These are phyloP conservation scores for Hymenoscyphus infarciens DNA, from an alignment of 2,329 filamentous ascomycete genomes.

Conservation along the genomic window DNA sequence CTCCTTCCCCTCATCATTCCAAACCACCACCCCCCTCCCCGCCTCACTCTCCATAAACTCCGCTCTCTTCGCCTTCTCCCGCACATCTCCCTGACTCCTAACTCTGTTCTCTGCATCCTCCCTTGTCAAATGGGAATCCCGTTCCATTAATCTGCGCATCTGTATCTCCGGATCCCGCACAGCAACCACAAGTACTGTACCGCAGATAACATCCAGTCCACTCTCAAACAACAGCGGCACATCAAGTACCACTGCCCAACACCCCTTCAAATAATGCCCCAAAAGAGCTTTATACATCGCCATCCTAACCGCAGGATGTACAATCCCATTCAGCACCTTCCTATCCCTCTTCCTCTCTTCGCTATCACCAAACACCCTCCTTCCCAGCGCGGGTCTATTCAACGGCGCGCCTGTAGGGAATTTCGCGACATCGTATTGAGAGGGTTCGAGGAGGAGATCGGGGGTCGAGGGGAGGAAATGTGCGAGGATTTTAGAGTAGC, in stretches of 20 bases:
- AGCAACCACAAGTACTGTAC: slow-evolving; percentile 80
- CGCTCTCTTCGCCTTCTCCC: slow-evolving; percentile 69
- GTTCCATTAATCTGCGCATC: slow-evolving; percentile 69
- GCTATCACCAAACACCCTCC: slow-evolving; percentile 78
- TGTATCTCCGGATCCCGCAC: slow-evolving; percentile 77
- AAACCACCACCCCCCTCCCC: slow-evolving; percentile 74
- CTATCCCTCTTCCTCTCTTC: slow-evolving; percentile 69
- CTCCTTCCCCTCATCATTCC: slow-evolving; percentile 78
- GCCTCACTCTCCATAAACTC: slow-evolving; percentile 58
- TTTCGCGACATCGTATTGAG: slow-evolving; percentile 49
- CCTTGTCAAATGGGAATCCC: slow-evolving; percentile 74
- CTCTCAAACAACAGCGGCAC: slow-evolving; percentile 90
- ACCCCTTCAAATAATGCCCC: slow-evolving; percentile 67
- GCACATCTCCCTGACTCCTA: slow-evolving; percentile 79
- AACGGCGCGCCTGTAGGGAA: slow-evolving; percentile 62
- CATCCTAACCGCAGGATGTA: slow-evolving; percentile 83
- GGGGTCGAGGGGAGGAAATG: slow-evolving; percentile 82
- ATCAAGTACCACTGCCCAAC: slow-evolving; percentile 89
- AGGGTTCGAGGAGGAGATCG: slow-evolving; percentile 70
- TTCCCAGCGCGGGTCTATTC: slow-evolving; percentile 81
- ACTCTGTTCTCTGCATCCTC: slow-evolving; percentile 89
- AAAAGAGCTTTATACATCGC: slow-evolving; percentile 77
- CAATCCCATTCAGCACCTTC: slow-evolving; percentile 78
- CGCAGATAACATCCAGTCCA: slow-evolving; percentile 80
- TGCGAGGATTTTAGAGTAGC: slow-evolving; percentile 76